Percentiles rank a stretch among this genome's conserved stretches.
Evolutionary conservation across 2,329 filamentous ascomycete genomes (phyloP).

Genomic region (Leptographium galeiforme): DNA sequence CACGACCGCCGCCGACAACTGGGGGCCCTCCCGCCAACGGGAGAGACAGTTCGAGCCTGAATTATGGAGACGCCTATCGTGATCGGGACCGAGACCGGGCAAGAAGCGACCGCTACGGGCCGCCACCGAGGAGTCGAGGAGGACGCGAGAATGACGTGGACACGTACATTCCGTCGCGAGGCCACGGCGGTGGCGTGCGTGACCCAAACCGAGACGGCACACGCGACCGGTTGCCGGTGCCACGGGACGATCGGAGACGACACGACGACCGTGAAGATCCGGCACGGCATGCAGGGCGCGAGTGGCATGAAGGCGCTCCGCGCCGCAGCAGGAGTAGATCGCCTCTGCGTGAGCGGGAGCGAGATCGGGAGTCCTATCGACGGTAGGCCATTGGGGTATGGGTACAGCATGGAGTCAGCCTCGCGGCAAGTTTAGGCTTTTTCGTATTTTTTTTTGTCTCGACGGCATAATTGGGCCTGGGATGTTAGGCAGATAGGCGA

Average conservation of each 20-base stretch:
- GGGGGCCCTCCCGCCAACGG: conserved; percentile 24
- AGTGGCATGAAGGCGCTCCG: conserved; percentile 20
- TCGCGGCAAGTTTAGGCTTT: no score
- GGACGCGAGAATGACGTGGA: conserved; percentile 20
- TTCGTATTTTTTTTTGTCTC: not conserved
- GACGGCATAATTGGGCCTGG: no score
- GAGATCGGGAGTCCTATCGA: conserved; percentile 1
- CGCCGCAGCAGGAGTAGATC: conserved; percentile 33
- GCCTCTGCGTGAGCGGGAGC: conserved; percentile 14
- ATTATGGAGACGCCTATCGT: conserved; percentile 27
- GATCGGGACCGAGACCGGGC: conserved; percentile 18
- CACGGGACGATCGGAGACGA: conserved; percentile 25
- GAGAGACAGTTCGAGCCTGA: conserved; percentile 22
- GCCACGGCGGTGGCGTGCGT: not conserved
- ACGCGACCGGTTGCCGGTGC: conserved; percentile 11
- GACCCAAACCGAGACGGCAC: not conserved
- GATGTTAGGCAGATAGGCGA: no score
- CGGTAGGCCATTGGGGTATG: not conserved
- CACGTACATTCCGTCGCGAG: conserved; percentile 37
- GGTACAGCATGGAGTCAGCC: not conserved
- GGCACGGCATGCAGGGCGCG: conserved; percentile 11
- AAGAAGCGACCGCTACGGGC: conserved; percentile 1
- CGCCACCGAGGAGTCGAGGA: conserved; percentile 13
- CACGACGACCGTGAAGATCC: conserved; percentile 27
- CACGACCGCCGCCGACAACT: conserved; percentile 33